Base-by-base conservation (phyloP, 495 filamentous ascomycete genomes). In the Xylaria cubensis region DNA sequence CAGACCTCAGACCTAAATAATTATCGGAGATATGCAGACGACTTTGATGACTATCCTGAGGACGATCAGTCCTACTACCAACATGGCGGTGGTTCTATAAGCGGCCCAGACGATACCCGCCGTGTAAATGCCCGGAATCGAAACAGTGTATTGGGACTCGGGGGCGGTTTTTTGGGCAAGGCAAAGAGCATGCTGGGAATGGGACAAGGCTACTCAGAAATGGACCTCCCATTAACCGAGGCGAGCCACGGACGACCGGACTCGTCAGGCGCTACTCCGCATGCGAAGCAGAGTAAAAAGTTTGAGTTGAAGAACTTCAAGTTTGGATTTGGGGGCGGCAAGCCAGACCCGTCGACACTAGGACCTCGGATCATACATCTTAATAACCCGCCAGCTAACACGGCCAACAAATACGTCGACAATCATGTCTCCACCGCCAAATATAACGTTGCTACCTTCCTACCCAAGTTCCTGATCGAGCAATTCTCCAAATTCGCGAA, bases 401-500 rank as follows among this genome's bases (percentile, higher is more conserved):
- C 90, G 36, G 85, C 83, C 66, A 94, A 94, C 85, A 96, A 94
- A 78, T 98, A 95, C 82, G 87, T 95, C 70, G 92, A 95, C 86
- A 99, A 99, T 79, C 93, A 98, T 79, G 92, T 99, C 58, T 98
- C 95, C 8, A 99, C 97, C 3, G 91, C 97, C 74, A 99, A 99
- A 80, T 99, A 99, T 87, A 99, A 98, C 80, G 76, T 95, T 77
- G 86, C 92, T 64, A 97, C 94, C n/a, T 98, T 98, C 81, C 77
- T 98, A 36, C 95, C 96, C 61, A 99, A 99, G 82, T 99, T 99
- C 84, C 85, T 99, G 26, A 97, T 94, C 82, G 97, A 99, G 78
- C 97, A 99, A 82, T 99, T 99, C 85, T 97, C 94, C 63, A 99
- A 97, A 84, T 98, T 97, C 83, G 97, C 96, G 83, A 99, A 99